Base-by-base conservation (phyloP, 495 filamentous ascomycete species). In the Aspergillus homomorphus region DNA sequence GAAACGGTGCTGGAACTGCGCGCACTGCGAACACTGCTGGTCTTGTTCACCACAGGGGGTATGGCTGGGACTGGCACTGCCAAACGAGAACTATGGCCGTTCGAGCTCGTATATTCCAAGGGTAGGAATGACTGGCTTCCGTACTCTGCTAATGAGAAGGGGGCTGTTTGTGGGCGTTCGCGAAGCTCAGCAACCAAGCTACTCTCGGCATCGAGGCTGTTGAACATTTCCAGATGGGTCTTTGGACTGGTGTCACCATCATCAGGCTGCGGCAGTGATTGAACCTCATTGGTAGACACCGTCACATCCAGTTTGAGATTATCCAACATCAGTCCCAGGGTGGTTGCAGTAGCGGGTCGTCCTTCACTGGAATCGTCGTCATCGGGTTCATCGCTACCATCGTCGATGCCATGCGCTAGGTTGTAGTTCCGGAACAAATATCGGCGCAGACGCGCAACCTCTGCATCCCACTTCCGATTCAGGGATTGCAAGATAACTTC, bases 361-460 rank as follows among this genome's bases (percentile, higher is more conserved):
- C 73, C 69, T 43, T 76, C 72, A 42, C 73, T 75, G 9, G 66
- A 63, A 26, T 63, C 46, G 30, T 77, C 75, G 49, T 75, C 70
- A 5, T 23, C 33, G 1, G 58, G 4, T 0, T 15, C 57, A 45
- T 52, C 21, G 10, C 38, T 52, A 30, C 20, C 53, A 8, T 66
- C 69, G 15, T 67, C 65, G 28, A 76, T 58, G 12, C 80, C 80
- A 45, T 84, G 68, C 1, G 77, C 76, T 14, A 87, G 60, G 48
- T 83, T 80, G 64, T 78, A 82, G 65, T 89, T 90, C 12, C 87
- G 80, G 26, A 75, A 71, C 18, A 89, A 77, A 60, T 85, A 88
- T 52, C 77, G 71, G 18, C 77, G 72, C 30, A 89, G 65, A 23
- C 84, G 79, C 33, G 73, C 71, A 20, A 80, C 72, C 65, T 89